A percentile compares a stretch with the other conserved stretches of the same genome.
Evolutionary conservation across 306 rosid genomes (phyloP).

Genomic region (Lathyrus sativus): DNA sequence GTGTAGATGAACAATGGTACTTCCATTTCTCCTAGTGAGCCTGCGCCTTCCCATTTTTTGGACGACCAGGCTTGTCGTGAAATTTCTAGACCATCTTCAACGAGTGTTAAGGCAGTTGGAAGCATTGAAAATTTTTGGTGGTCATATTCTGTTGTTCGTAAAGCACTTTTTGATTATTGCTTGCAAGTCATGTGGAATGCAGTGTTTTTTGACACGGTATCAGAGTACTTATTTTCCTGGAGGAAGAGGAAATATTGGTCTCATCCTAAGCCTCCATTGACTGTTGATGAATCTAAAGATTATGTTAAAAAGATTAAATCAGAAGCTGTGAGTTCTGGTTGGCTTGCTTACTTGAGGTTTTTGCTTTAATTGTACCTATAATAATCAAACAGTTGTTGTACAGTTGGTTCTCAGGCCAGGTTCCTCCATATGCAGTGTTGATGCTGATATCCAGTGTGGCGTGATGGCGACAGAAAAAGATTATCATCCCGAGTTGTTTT

Average conservation of each 20-base stretch:
- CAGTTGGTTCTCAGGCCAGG: slow-evolving; percentile 52
- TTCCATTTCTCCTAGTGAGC: slow-evolving; percentile 44
- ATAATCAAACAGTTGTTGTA: slow-evolving; percentile 45
- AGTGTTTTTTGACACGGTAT: slow-evolving; percentile 68
- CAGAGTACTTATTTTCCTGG: slow-evolving; percentile 64
- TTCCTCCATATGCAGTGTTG: slow-evolving; percentile 44
- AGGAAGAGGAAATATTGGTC: slow-evolving; percentile 79
- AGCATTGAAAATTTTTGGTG: slow-evolving; percentile 75
- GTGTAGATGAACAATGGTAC: slow-evolving; percentile 45
- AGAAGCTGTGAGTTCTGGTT: slow-evolving; percentile 73
- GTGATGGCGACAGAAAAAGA: slow-evolving; percentile 38
- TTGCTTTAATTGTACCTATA: slow-evolving; percentile 38
- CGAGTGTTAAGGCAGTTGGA: slow-evolving; percentile 62
- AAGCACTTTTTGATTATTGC: slow-evolving; percentile 66
- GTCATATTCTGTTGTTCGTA: slow-evolving; percentile 66
- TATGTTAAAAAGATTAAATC: slow-evolving; percentile 43
- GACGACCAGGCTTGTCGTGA: slow-evolving; percentile 39
- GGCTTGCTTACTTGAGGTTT: slow-evolving; percentile 36
- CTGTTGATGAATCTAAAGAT: slow-evolving; percentile 42
- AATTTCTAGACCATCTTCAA: slow-evolving; percentile 40
- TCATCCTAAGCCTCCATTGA: slow-evolving; percentile 37
- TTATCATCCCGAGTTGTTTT: slow-evolving; percentile 40
- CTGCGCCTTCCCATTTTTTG: slow-evolving; percentile 30
- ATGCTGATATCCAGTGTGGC: slow-evolving; percentile 50
- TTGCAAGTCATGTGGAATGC: slow-evolving; percentile 92